A percentile compares a stretch with the other conserved stretches of the same genome.
phyloP scores from a whole-genome alignment of 2,329 filamentous ascomycete species.

The Pleoardoris graminearum region DNA sequence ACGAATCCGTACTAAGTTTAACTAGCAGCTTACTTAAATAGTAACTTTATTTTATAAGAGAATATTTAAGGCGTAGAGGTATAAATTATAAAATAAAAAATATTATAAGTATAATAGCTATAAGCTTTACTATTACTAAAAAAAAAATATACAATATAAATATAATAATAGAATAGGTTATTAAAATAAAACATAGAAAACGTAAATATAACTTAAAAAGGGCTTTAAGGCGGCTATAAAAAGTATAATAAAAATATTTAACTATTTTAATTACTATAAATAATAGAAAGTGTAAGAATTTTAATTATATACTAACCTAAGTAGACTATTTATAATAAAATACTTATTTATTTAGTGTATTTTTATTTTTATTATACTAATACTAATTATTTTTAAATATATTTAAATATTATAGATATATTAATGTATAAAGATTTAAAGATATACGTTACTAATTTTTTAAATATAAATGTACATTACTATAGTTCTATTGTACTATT shows the following conservation, averaged over 20 bases:
- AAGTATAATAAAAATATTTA: constrained; percentile 6
- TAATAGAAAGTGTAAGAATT: constrained; percentile 7
- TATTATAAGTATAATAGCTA: constrained; percentile 7
- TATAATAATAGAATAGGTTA: constrained; percentile 5
- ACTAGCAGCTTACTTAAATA: constrained; percentile 8
- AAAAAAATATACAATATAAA: constrained; percentile 8
- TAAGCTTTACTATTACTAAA: constrained; percentile 7
- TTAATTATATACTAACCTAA: constrained; percentile 5
- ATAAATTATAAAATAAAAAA: constrained; percentile 10
- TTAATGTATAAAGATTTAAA: too few species aligned
- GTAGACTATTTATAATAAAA: constrained; percentile 5
- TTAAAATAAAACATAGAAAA: constrained; percentile 3
- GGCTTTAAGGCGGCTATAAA: constrained; percentile 12
- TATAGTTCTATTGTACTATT: too few species aligned
- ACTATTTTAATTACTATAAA: constrained; percentile 11
- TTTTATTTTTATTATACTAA: too few species aligned
- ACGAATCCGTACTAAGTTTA: constrained; percentile 1
- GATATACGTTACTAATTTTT: too few species aligned
- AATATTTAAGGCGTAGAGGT: constrained; percentile 5
- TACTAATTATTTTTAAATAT: too few species aligned
- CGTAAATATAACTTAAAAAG: constrained; percentile 5
- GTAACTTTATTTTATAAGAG: constrained; percentile 3
- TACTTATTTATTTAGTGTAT: too few species aligned
- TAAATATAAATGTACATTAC: too few species aligned
- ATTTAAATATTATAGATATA: too few species aligned